Evolutionary conservation across 2,329 filamentous ascomycete genomes (phyloP), one percentile per base, ranked within the genome.

Genomic region (Scopulariopsis brevicaulis): DNA sequence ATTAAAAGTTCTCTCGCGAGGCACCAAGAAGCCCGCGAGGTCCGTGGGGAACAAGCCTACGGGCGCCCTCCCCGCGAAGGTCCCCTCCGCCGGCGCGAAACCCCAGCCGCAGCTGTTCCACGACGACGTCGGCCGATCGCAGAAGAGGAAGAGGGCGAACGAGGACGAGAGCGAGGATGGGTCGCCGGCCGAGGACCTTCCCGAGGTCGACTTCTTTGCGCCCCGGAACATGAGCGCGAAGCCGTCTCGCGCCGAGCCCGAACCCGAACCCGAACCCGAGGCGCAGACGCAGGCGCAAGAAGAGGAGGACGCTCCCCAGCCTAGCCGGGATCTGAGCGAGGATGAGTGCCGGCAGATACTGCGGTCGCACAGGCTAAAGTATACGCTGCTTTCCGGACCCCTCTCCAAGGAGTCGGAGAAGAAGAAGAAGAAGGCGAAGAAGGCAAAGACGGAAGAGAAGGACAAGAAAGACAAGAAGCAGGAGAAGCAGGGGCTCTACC

Each of bases 301-400:
- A 8, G 48, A 25, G 48, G 48, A 51, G 22, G 62, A 62, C 40
- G 54, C 67, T 61, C 40, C 54, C 48, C 15, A 46, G 37, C 62
- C 65, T 12, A 64, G 68, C 18, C 67, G 67, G 56, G 68, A 72
- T 56, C 64, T 90, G 64, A 81, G 83, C 64, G 80, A 87, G 65
- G 85, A 87, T 59, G 83, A 92, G 67, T 86, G 89, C 64, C 85
- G 86, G 64, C 82, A 85, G 60, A 77, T 93, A 12, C 73, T 96
- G 61, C 85, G 85, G 61, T 86, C 84, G 59, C 90, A 96, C 71
- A 88, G 91, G 62, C 77, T 96, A 63, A 96, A 96, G 70, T 81
- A 95, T 46, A 89, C 88, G 0, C 75, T 95, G 54, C 74, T 96
- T n/a, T 82, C 81, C 25, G 78, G 77, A 50, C 65, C 74, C 48